Base-by-base conservation (phyloP, 257 asterid genomes). In the Solanum commersonii region DNA sequence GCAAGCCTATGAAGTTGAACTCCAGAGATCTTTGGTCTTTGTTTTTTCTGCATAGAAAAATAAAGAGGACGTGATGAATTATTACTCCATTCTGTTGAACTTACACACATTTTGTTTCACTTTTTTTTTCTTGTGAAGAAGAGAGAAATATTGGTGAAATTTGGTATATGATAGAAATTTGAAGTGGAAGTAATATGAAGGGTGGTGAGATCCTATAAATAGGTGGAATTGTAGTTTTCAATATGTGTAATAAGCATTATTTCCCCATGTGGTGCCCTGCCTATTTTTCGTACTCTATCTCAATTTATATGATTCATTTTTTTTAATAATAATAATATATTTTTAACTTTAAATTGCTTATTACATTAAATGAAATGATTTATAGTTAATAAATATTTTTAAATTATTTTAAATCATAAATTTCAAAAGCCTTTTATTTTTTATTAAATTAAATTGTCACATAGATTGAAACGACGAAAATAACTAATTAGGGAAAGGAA, bases 191-290 rank as follows among this genome's bases (percentile, higher is more conserved):
- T 33, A 31, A 38, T 22, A 27, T 49, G 67, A 72, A 46, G 88
- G 88, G 52, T 59, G 87, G 85, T 20, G 76, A 84, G 88, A 76
- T 71, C 37, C 18, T 89, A 83, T 88, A 89, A 60, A 89, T 91
- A 87, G 93, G 88, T 89, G 90, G 79, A 87, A 81, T 63, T 86
- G 89, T 89, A 42, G 86, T 87, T 88, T 91, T 88, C 90, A 86
- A 88, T 89, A 89, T 37, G 84, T 87, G 88, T 65, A 82, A 86
- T 63, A 82, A 84, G 59, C 79, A 89, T 68, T 83, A 81, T 52
- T 81, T 44, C 83, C 65, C 86, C 92, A 84, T 83, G 92, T 91
- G 90, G 88, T 88, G 88, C 33, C 87, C 78, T 88, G 65, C 88
- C 16, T 56, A 20, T 56, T 6, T 56, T 56, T 56, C 10, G 3